A percentile compares a stretch with the other conserved stretches of the same genome.
phyloP scores from a whole-genome alignment of 371 early-diverging fungal genomes.

The Agmasoma carcini region DNA sequence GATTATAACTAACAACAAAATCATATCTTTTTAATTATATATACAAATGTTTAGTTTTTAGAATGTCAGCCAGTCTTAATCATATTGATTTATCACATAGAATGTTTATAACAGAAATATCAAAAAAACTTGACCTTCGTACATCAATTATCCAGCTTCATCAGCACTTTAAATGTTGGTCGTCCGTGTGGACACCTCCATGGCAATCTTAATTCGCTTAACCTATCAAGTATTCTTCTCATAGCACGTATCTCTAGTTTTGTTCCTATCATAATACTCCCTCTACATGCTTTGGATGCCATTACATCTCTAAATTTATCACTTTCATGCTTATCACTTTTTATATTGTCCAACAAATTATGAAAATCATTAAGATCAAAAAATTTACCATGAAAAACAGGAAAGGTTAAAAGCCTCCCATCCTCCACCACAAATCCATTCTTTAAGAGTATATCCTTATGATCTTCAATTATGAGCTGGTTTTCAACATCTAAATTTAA shows the following conservation, averaged over 20 bases:
- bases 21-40: no score
- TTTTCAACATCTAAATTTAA: conserved; percentile 64
- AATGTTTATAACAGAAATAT: no score
- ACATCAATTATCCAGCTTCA: conserved; percentile 10
- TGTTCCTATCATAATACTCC: conserved; percentile 58
- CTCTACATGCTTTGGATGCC: conserved; percentile 60
- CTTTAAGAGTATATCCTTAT: conserved; percentile 57
- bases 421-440: conserved; percentile 49
- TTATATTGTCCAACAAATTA: conserved; percentile 39
- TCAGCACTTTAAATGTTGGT: conserved; percentile 59
- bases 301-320: conserved; percentile 38
- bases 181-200: conserved; percentile 91
- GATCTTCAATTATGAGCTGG: conserved; percentile 63
- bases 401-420: conserved; percentile 19
- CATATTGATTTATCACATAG: no score
- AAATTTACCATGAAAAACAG: conserved; percentile 34
- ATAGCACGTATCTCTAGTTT: conserved; percentile 39
- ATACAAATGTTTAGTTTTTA: no score
- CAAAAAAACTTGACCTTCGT: no score
- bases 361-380: conserved; percentile 47
- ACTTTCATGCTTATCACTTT: conserved; percentile 17
- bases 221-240: conserved; percentile 45
- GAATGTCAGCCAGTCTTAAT: no score
- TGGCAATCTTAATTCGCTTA: conserved; percentile 45
- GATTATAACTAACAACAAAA: no score